Evolutionary conservation across 1,284 basidiomycete species (phyloP).

Genomic region (Somion occarium): DNA sequence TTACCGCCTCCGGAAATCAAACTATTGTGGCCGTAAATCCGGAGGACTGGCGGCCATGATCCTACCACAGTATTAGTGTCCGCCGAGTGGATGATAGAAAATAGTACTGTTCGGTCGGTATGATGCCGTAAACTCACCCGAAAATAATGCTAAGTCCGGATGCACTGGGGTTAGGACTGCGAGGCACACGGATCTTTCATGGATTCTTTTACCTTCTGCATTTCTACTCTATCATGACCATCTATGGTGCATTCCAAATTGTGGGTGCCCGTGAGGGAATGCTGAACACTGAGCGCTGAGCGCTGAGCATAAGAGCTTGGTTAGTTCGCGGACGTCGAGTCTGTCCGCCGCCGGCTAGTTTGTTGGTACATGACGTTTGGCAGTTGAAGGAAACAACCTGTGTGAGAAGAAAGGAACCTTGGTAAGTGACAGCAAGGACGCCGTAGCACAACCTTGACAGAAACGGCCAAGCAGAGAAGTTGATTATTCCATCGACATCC

Average conservation of each 20-base stretch:
- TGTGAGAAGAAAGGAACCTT: not conserved
- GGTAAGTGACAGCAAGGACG: not conserved
- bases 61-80: not conserved
- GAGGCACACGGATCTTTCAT: conserved; percentile 24
- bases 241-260: no score
- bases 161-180: conserved; percentile 22
- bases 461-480: not conserved
- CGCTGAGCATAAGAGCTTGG: no score
- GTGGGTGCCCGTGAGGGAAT: no score
- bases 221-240: not conserved
- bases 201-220: not conserved
- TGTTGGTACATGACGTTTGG: not conserved
- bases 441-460: not conserved
- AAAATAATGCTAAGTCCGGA: conserved; percentile 9
- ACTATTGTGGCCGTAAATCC: not conserved
- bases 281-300: no score
- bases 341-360: not conserved
- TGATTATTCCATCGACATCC: not conserved
- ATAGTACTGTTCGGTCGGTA: not conserved
- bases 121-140: not conserved
- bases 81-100: not conserved
- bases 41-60: not conserved
- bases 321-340: no score
- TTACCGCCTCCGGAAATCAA: not conserved
- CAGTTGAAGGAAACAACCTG: not conserved